Conservation (phyloP, 1,139 yeast species). For the Diutina rugosa region DNA sequence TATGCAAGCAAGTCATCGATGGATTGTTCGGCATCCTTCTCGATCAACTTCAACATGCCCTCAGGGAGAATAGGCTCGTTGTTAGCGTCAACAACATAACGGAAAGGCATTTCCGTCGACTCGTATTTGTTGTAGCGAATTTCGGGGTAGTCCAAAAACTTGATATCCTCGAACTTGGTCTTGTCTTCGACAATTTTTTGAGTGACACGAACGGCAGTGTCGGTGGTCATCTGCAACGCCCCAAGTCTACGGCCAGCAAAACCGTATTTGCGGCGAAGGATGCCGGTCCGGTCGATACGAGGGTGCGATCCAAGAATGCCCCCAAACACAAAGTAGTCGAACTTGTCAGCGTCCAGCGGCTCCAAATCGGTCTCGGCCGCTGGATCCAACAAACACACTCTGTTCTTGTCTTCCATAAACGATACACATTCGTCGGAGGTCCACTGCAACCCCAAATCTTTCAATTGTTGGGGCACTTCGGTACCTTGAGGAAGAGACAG, state of each 20-base stretch:
- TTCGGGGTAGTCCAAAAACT: slow-evolving; percentile 88
- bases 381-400: slow-evolving; percentile 82
- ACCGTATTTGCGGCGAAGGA: slow-evolving; percentile 65
- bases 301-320: slow-evolving; percentile 97
- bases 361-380: slow-evolving; percentile 62
- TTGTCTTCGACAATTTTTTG: slow-evolving; percentile 55
- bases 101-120: slow-evolving; percentile 95
- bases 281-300: slow-evolving; percentile 89
- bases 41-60: slow-evolving; percentile 83
- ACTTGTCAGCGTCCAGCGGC: slow-evolving; percentile 52
- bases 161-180: slow-evolving; percentile 51
- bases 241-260: slow-evolving; percentile 82
- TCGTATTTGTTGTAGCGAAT: slow-evolving; percentile 78
- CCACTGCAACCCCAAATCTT: slow-evolving; percentile 64
- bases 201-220: slow-evolving; percentile 89
- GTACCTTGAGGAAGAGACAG: slow-evolving; percentile 65
- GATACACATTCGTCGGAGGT: slow-evolving; percentile 61
- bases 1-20: slow-evolving; percentile 42
- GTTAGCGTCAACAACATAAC: slow-evolving; percentile 57
- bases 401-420: slow-evolving; percentile 30
- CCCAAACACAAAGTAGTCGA: slow-evolving; percentile 87
- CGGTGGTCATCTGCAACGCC: slow-evolving; percentile 89
- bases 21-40: slow-evolving; percentile 69
- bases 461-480: slow-evolving; percentile 54
- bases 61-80: slow-evolving; percentile 75